These are phyloP conservation scores for Zymoseptoria ardabiliae DNA, from an alignment of 2,329 filamentous ascomycete genomes.

Conservation along the genomic window DNA sequence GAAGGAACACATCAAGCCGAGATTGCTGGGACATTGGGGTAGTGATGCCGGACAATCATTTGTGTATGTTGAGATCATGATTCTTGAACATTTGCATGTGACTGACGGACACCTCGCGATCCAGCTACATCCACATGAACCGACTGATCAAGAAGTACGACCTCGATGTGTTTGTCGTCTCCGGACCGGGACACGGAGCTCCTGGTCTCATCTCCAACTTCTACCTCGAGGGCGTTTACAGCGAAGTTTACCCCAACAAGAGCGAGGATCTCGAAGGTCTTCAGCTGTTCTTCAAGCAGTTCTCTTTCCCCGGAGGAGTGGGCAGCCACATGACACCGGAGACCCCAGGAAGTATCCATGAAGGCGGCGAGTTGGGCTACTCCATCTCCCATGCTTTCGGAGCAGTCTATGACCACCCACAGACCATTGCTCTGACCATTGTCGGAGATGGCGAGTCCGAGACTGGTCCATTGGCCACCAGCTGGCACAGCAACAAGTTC, in stretches of 20 bases:
- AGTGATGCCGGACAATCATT: slow-evolving; percentile 75
- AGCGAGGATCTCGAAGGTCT: slow-evolving; percentile 61
- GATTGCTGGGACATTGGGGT: slow-evolving; percentile 71
- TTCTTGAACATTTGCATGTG: background rate
- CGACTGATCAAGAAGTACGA: slow-evolving; percentile 74
- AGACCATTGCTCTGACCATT: slow-evolving; percentile 69
- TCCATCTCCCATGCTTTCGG: slow-evolving; percentile 73
- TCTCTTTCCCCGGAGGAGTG: slow-evolving; percentile 74
- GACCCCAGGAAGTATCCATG: slow-evolving; percentile 64
- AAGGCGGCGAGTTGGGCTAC: slow-evolving; percentile 77
- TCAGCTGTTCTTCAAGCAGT: slow-evolving; percentile 72
- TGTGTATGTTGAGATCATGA: slow-evolving; percentile 36
- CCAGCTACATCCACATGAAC: slow-evolving; percentile 67
- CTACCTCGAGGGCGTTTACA: slow-evolving; percentile 71
- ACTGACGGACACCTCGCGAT: slow-evolving; percentile 3
- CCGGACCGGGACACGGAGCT: slow-evolving; percentile 70
- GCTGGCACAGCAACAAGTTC: slow-evolving; percentile 78
- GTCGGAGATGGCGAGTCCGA: slow-evolving; percentile 78
- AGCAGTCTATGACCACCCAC: slow-evolving; percentile 65
- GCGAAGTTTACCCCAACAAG: slow-evolving; percentile 69
- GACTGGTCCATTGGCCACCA: slow-evolving; percentile 69
- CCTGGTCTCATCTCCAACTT: slow-evolving; percentile 69
- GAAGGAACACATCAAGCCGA: slow-evolving; percentile 63
- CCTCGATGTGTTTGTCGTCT: slow-evolving; percentile 64
- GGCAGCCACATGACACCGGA: slow-evolving; percentile 73